phyloP scores from a whole-genome alignment of 2,329 filamentous ascomycete genomes.

The Blumeria graminis region DNA sequence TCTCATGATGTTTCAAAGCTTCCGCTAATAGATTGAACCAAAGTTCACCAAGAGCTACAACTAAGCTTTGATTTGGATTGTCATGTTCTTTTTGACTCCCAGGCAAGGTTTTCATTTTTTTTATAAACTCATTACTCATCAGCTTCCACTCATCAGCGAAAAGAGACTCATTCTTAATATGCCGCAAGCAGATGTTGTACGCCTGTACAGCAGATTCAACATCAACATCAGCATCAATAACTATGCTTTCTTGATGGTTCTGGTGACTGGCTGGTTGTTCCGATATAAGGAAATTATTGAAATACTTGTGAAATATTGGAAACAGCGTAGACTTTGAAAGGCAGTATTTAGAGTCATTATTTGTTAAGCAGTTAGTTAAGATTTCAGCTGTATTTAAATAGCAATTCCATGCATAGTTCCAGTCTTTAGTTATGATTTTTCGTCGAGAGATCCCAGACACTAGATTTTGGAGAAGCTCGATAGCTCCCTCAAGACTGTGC shows the following conservation, averaged over 20 bases:
- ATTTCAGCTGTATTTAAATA: conserved; percentile 43
- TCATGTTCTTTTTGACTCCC: conserved; percentile 66
- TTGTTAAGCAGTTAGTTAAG: conserved; percentile 23
- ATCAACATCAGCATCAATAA: conserved; percentile 13
- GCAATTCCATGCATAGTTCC: conserved; percentile 44
- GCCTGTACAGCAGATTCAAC: neutral
- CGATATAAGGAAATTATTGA: conserved; percentile 13
- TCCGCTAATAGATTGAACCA: conserved; percentile 29
- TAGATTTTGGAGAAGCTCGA: conserved; percentile 39
- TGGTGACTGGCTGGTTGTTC: conserved; percentile 7
- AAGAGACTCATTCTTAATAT: conserved; percentile 11
- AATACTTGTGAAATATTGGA: conserved; percentile 29
- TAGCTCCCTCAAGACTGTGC: conserved; percentile 25
- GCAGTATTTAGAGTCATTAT: conserved; percentile 17
- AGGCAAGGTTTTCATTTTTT: conserved; percentile 46
- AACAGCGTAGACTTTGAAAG: conserved; percentile 27
- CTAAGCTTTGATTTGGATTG: conserved; percentile 39
- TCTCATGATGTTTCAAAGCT: conserved; percentile 14
- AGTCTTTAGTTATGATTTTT: conserved; percentile 49
- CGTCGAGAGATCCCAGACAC: conserved; percentile 46
- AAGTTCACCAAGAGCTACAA: conserved; percentile 40
- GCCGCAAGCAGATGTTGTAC: neutral
- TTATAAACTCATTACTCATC: conserved; percentile 35
- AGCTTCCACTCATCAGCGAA: conserved; percentile 35
- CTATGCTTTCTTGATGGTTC: conserved; percentile 21